Percentiles rank a stretch among this genome's conserved stretches.
Conservation (phyloP, 331 rosid genomes). For the Quercus tomentella region DNA sequence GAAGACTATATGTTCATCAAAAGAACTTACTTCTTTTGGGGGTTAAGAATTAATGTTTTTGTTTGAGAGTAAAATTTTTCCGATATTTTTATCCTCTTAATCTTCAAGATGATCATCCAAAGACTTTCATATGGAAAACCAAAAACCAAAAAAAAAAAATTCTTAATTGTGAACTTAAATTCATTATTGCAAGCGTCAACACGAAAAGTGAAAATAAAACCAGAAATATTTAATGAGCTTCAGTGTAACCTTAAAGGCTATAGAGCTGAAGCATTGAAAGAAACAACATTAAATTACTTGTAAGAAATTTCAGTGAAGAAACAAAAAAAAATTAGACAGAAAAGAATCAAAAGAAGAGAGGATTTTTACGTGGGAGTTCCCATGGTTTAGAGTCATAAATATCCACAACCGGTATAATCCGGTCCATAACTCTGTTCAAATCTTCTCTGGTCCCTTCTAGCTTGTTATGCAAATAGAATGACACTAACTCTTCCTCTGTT, state of each 20-base stretch:
- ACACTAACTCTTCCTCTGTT: conserved; percentile 76
- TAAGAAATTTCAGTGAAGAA: neutral
- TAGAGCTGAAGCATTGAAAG: neutral
- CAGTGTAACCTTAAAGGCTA: neutral
- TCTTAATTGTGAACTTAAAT: neutral
- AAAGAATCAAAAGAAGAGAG: neutral
- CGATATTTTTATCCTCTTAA: no score
- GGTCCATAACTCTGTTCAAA: conserved; percentile 30
- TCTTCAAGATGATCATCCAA: no score
- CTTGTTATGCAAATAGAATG: conserved; percentile 55
- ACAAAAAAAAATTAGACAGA: no score
- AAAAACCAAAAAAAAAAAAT: no score
- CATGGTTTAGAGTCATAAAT: conserved; percentile 64
- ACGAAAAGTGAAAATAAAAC: neutral
- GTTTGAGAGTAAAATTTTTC: no score
- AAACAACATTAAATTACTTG: neutral
- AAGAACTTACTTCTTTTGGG: neutral
- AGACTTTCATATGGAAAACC: no score
- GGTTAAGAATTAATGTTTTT: neutral
- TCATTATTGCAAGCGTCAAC: no score
- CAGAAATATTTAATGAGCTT: neutral
- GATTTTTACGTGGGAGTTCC: conserved; percentile 66
- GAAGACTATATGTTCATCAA: no score
- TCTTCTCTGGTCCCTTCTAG: conserved; percentile 52
- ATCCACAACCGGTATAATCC: conserved; percentile 57